Evolutionary conservation across 495 filamentous ascomycete genomes (phyloP).

Genomic region (Rusavskia elegans): DNA sequence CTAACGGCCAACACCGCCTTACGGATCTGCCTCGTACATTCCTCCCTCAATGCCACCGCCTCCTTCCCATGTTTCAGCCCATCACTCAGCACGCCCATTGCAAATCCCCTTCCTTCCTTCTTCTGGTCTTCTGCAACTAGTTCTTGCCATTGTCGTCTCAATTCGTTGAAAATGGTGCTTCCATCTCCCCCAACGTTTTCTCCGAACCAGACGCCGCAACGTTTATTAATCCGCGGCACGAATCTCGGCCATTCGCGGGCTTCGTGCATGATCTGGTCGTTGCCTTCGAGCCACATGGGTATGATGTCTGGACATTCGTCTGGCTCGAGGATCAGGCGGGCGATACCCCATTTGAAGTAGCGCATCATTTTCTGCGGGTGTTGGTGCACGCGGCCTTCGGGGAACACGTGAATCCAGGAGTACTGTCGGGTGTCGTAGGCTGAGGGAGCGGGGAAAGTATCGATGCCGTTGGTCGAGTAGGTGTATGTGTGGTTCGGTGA

Average conservation of each 20-base stretch:
- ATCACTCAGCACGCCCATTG: slow-evolving; percentile 47
- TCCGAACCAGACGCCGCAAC: slow-evolving; percentile 56
- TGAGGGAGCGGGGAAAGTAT: slow-evolving; percentile 42
- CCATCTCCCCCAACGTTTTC: slow-evolving; percentile 29
- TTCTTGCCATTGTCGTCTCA: slow-evolving; percentile 50
- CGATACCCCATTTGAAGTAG: slow-evolving; percentile 96
- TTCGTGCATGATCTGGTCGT: slow-evolving; percentile 74
- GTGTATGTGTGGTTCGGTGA: slow-evolving; percentile 43
- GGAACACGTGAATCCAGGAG: slow-evolving; percentile 89
- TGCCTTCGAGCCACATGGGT: slow-evolving; percentile 88
- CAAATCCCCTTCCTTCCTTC: slow-evolving; percentile 17
- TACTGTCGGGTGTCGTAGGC: slow-evolving; percentile 34
- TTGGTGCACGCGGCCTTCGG: slow-evolving; percentile 88
- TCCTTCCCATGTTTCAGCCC: slow-evolving; percentile 55
- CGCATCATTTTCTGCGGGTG: slow-evolving; percentile 62
- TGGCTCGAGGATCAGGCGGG: slow-evolving; percentile 74
- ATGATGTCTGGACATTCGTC: slow-evolving; percentile 70
- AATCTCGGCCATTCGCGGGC: slow-evolving; percentile 63
- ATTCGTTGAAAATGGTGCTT: slow-evolving; percentile 41
- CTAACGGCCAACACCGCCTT: slow-evolving; percentile 67
- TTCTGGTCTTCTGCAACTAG: slow-evolving; percentile 31
- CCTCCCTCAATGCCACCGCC: slow-evolving; percentile 62
- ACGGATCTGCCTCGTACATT: slow-evolving; percentile 63
- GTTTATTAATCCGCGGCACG: slow-evolving; percentile 57
- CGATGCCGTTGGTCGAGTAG: slow-evolving; percentile 41